These are phyloP conservation scores for Naganishia liquefaciens DNA, from an alignment of 1,284 basidiomycete species.

Conservation along the genomic window DNA sequence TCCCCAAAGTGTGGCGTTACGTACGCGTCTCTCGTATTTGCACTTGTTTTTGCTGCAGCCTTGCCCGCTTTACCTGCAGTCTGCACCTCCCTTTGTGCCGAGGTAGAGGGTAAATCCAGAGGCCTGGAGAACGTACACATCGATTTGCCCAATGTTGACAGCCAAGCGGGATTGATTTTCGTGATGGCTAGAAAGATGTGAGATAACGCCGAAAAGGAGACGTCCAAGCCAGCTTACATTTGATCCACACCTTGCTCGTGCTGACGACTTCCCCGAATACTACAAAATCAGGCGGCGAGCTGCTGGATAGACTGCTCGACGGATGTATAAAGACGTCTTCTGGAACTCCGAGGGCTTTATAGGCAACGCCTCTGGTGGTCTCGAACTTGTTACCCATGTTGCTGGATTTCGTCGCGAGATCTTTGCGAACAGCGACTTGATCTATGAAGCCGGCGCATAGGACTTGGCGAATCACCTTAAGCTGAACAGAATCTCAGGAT, in stretches of 20 bases:
- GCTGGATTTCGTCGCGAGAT: conserved; percentile 60
- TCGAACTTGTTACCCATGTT: conserved; percentile 67
- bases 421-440: conserved; percentile 90
- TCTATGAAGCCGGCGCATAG: conserved; percentile 90
- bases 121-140: conserved; percentile 90
- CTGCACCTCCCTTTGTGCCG: conserved; percentile 36
- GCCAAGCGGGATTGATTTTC: conserved; percentile 84
- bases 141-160: conserved; percentile 73
- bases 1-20: conserved; percentile 80
- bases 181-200: conserved; percentile 65
- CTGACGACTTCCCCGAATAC: conserved; percentile 80
- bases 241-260: conserved; percentile 74
- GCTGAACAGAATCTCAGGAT: conserved; percentile 55
- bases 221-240: conserved; percentile 61
- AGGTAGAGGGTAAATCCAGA: conserved; percentile 61
- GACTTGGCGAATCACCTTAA: conserved; percentile 88
- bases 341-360: conserved; percentile 74
- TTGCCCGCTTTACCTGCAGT: conserved; percentile 33
- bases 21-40: conserved; percentile 58
- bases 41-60: conserved; percentile 54
- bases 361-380: conserved; percentile 77
- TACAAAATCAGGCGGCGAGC: conserved; percentile 79
- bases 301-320: conserved; percentile 72
- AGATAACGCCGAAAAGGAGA: conserved; percentile 12
- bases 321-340: conserved; percentile 95